phyloP scores from a whole-genome alignment of 768 basidiomycete species.

The Russula sp. region DNA sequence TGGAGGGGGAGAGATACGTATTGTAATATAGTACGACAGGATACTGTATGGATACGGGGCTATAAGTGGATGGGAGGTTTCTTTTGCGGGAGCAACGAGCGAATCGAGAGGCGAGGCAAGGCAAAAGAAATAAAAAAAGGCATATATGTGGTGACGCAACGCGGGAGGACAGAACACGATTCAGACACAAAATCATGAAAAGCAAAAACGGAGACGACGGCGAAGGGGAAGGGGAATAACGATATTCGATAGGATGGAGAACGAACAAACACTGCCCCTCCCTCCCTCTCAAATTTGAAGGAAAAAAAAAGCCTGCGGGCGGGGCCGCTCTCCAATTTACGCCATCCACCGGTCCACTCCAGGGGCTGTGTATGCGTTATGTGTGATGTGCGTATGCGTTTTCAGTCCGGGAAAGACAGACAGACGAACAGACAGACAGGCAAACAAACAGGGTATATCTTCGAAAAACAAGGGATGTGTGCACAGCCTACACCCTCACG shows the following conservation, averaged over 20 bases:
- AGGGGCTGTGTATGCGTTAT: slow-evolving; percentile 3
- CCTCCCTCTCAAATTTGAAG: slow-evolving; percentile 9
- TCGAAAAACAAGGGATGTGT: background rate
- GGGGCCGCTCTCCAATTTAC: slow-evolving; percentile 12
- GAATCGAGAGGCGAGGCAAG: slow-evolving; percentile 6
- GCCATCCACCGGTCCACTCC: slow-evolving; percentile 10
- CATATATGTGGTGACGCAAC: slow-evolving; percentile 14
- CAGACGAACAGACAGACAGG: slow-evolving; percentile 1
- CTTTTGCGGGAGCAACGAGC: slow-evolving; percentile 10
- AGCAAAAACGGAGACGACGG: background rate
- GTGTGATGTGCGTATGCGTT: slow-evolving; percentile 10
- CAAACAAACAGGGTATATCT: slow-evolving; percentile 17
- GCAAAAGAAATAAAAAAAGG: background rate
- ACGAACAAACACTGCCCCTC: slow-evolving; percentile 12
- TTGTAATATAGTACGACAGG: slow-evolving; percentile 18
- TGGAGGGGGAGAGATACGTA: slow-evolving; percentile 12
- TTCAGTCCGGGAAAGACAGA: slow-evolving; percentile 14
- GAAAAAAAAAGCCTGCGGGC: slow-evolving; percentile 2
- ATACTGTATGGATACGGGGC: slow-evolving; percentile 7
- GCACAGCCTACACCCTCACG: background rate
- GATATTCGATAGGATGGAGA: slow-evolving; percentile 19
- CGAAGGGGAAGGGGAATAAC: slow-evolving; percentile 19
- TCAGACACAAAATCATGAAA: background rate
- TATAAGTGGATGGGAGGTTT: slow-evolving; percentile 6
- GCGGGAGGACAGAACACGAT: background rate